A percentile compares a stretch with the other conserved stretches of the same genome.
phyloP scores from a whole-genome alignment of 225 moss, liverwort and hornwort genomes.

The Physcomitrellopsis africana region DNA sequence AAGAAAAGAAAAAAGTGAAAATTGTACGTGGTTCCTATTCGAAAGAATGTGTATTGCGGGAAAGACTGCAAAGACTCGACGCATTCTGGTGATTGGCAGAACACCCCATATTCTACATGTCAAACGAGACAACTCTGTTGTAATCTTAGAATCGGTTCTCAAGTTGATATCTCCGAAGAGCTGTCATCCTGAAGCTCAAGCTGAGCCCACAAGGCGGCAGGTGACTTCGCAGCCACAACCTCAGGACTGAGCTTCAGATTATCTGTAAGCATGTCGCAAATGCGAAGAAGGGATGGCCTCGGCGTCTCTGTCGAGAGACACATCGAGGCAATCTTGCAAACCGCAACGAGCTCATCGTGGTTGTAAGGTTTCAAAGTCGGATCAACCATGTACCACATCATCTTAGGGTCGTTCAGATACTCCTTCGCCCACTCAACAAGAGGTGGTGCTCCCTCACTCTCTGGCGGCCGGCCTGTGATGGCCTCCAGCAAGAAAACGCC shows the following conservation, averaged over 20 bases:
- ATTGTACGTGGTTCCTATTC: background rate
- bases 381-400: constrained; percentile 88
- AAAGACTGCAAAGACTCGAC: no score
- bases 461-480: constrained; percentile 52
- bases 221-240: constrained; percentile 61
- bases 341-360: constrained; percentile 71
- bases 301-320: constrained; percentile 52
- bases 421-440: constrained; percentile 68
- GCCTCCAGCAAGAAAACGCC: constrained; percentile 71
- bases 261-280: constrained; percentile 61
- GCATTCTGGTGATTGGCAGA: no score
- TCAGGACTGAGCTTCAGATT: constrained; percentile 62
- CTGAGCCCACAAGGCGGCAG: constrained; percentile 78
- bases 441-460: constrained; percentile 38
- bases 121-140: background rate
- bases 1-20: no score
- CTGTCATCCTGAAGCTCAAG: constrained; percentile 58
- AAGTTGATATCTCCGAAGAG: constrained; percentile 4
- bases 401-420: constrained; percentile 71
- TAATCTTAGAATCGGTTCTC: no score
- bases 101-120: constrained; percentile 7
- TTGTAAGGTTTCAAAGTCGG: constrained; percentile 72
- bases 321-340: constrained; percentile 61
- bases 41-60: constrained; percentile 16
- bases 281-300: constrained; percentile 63